phyloP scores from a whole-genome alignment of 2,329 filamentous ascomycete genomes.

The Fusarium tjaetaba region DNA sequence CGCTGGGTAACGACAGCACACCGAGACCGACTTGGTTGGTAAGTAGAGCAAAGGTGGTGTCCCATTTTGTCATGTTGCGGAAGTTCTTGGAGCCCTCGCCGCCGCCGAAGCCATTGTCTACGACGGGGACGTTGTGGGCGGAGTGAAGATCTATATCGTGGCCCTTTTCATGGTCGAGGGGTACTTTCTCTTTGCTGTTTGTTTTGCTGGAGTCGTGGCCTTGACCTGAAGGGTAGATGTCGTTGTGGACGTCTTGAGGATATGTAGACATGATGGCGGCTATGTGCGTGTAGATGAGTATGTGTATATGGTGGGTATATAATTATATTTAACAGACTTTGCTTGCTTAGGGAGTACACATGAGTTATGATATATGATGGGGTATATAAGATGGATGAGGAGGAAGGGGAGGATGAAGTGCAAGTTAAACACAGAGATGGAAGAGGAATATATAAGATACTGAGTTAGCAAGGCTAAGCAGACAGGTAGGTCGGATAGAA shows the following conservation, averaged over 20 bases:
- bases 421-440: constrained; percentile 4
- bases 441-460: constrained; percentile 33
- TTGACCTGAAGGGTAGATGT: constrained; percentile 42
- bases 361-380: background rate
- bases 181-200: constrained; percentile 43
- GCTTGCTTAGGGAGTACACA: constrained; percentile 7
- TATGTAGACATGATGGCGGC: constrained; percentile 32
- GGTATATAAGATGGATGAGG: background rate
- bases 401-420: background rate
- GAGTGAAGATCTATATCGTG: constrained; percentile 29
- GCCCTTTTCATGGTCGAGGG: constrained; percentile 24
- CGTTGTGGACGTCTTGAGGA: constrained; percentile 31
- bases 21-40: constrained; percentile 51
- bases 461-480: constrained; percentile 17
- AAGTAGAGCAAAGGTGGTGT: constrained; percentile 47
- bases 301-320: background rate
- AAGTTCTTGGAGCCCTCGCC: constrained; percentile 47
- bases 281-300: background rate
- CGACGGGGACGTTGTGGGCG: constrained; percentile 29
- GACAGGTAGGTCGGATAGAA: constrained; percentile 2
- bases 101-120: constrained; percentile 44
- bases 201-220: constrained; percentile 41
- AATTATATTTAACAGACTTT: background rate
- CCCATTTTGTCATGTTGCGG: constrained; percentile 49
- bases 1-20: constrained; percentile 76